Conservation (phyloP, 1,139 yeast species). For the Yamadazyma triangularis region DNA sequence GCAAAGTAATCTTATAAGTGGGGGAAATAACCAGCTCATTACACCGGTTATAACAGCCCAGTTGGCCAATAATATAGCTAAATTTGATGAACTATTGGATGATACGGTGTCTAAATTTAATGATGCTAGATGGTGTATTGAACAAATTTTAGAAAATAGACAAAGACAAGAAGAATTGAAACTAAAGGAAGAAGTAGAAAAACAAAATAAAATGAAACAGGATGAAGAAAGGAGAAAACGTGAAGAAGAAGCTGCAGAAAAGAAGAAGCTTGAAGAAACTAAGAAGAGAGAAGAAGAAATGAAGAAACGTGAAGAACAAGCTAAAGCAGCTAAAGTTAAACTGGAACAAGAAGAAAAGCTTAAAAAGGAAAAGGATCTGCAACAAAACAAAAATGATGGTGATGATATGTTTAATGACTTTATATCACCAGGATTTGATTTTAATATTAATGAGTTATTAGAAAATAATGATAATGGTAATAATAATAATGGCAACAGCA, state of each 20-base stretch:
- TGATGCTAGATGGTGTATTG: conserved; percentile 46
- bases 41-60: conserved; percentile 40
- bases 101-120: conserved; percentile 42
- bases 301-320: conserved; percentile 12
- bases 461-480: conserved; percentile 12
- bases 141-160: conserved; percentile 39
- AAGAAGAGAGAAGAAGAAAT: conserved; percentile 13
- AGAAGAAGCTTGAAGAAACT: conserved; percentile 15
- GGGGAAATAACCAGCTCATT: conserved; percentile 41
- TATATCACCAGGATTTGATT: conserved; percentile 27
- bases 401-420: conserved; percentile 13
- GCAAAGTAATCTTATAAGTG: conserved; percentile 41
- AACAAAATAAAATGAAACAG: conserved; percentile 18
- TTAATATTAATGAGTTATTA: conserved; percentile 22
- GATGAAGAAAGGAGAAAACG: conserved; percentile 19
- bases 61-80: conserved; percentile 29
- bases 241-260: conserved; percentile 15
- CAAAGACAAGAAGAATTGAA: conserved; percentile 41
- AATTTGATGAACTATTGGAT: conserved; percentile 41
- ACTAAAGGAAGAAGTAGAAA: conserved; percentile 36
- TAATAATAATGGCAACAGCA: conserved; percentile 3
- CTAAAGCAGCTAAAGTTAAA: conserved; percentile 10
- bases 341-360: conserved; percentile 16
- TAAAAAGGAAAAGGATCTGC: conserved; percentile 11
- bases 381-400: neutral